Percentiles rank a stretch among this genome's conserved stretches.
Conservation (phyloP, 225 moss, liverwort and hornwort species). For the Takakia lepidozioides region DNA sequence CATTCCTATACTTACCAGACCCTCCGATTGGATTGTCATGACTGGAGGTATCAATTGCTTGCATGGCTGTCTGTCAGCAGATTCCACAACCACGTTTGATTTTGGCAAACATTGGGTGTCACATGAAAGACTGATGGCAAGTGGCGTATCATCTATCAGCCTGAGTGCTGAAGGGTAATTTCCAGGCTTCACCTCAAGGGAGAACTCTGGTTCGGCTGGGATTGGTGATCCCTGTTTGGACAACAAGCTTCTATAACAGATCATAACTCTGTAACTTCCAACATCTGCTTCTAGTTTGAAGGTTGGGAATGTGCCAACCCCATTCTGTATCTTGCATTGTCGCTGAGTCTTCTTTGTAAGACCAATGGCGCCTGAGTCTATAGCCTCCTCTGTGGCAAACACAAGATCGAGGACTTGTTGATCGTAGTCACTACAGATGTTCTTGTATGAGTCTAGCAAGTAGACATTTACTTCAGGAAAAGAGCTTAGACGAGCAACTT, state of each 20-base stretch:
- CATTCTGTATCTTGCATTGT: conserved; percentile 10
- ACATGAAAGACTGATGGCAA: not conserved
- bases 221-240: conserved; percentile 4
- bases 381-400: conserved; percentile 4
- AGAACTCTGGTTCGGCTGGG: conserved; percentile 7
- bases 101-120: conserved; percentile 15
- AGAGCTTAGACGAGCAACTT: conserved; percentile 2
- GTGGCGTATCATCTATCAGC: conserved; percentile 6
- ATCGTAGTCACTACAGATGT: conserved; percentile 11
- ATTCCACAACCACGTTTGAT: conserved; percentile 26
- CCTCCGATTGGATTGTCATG: conserved; percentile 11
- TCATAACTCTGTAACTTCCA: conserved; percentile 28
- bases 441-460: conserved; percentile 11
- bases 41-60: conserved; percentile 15
- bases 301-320: conserved; percentile 23
- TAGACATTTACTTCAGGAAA: conserved; percentile 12
- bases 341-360: too few species aligned
- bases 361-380: too few species aligned
- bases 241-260: conserved; percentile 13
- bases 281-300: conserved; percentile 22
- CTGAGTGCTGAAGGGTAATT: conserved; percentile 29
- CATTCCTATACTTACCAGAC: conserved; percentile 1
- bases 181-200: conserved; percentile 28
- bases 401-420: conserved; percentile 14
- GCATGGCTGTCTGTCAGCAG: conserved; percentile 26